These are phyloP conservation scores for Penicillium bialowiezense DNA, from an alignment of 495 filamentous ascomycete species.

Conservation along the genomic window DNA sequence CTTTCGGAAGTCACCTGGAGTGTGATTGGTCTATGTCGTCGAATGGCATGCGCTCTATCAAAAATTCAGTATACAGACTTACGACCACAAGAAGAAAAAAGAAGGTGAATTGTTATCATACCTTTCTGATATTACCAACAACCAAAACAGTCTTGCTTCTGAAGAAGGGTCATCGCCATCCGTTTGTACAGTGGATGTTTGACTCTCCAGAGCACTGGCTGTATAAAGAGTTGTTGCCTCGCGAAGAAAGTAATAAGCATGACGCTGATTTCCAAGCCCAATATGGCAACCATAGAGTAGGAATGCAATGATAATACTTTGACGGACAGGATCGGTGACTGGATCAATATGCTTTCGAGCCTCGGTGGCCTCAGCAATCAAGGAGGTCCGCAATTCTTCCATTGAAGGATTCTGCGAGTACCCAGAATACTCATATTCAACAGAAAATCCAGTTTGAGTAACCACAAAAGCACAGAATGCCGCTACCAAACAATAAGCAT, in stretches of 20 bases:
- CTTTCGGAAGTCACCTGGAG: conserved; percentile 64
- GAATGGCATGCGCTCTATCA: conserved; percentile 64
- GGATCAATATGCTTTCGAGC: conserved; percentile 68
- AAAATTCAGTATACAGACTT: background rate
- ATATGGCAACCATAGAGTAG: conserved; percentile 71
- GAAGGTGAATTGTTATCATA: conserved; percentile 17
- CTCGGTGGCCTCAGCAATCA: conserved; percentile 68
- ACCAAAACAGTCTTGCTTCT: conserved; percentile 61
- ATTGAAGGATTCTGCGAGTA: background rate
- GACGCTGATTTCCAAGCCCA: conserved; percentile 66
- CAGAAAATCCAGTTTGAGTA: conserved; percentile 50
- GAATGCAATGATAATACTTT: conserved; percentile 65
- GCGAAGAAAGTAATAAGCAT: conserved; percentile 71
- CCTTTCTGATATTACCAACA: conserved; percentile 71
- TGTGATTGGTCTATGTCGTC: conserved; percentile 69
- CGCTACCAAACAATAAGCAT: conserved; percentile 70
- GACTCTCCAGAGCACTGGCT: conserved; percentile 39
- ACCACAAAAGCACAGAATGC: conserved; percentile 76
- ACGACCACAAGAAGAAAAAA: no score
- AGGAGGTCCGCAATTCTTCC: conserved; percentile 44
- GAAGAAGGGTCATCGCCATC: conserved; percentile 18
- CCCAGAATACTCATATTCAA: conserved; percentile 24
- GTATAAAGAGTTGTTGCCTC: conserved; percentile 63
- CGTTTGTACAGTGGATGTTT: conserved; percentile 14
- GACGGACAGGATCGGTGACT: conserved; percentile 59